These are phyloP conservation scores for Rhodotorula paludigena DNA, from an alignment of 768 basidiomycete species.

Conservation along the genomic window DNA sequence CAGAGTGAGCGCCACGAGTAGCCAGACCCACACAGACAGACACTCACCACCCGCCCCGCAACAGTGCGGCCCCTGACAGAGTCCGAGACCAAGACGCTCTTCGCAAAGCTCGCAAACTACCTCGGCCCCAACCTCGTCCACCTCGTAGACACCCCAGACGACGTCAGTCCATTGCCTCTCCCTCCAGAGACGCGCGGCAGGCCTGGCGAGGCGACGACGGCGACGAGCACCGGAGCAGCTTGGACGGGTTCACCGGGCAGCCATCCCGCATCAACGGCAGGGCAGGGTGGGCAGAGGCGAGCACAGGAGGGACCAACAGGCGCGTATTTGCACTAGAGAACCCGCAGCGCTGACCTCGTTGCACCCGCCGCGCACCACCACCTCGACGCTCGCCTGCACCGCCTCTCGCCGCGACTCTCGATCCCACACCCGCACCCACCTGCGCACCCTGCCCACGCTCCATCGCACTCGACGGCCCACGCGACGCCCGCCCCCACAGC, in stretches of 20 bases:
- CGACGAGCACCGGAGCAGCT: neutral
- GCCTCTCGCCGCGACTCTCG: neutral
- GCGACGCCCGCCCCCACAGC: conserved; percentile 4
- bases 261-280: no score
- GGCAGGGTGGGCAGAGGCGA: no score
- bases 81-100: conserved; percentile 93
- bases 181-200: no score
- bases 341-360: neutral
- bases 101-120: conserved; percentile 95
- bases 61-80: conserved; percentile 90
- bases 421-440: neutral
- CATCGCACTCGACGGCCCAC: neutral
- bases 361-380: no score
- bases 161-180: neutral
- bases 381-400: neutral
- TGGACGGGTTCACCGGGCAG: neutral
- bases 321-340: no score
- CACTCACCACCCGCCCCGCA: neutral
- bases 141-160: conserved; percentile 39
- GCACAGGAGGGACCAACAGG: neutral
- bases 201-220: neutral
- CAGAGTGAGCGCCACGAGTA: no score
- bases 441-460: neutral
- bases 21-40: neutral
- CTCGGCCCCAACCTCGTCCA: conserved; percentile 96